phyloP scores from a whole-genome alignment of 495 filamentous ascomycete species.

The Tricharina praecox region DNA sequence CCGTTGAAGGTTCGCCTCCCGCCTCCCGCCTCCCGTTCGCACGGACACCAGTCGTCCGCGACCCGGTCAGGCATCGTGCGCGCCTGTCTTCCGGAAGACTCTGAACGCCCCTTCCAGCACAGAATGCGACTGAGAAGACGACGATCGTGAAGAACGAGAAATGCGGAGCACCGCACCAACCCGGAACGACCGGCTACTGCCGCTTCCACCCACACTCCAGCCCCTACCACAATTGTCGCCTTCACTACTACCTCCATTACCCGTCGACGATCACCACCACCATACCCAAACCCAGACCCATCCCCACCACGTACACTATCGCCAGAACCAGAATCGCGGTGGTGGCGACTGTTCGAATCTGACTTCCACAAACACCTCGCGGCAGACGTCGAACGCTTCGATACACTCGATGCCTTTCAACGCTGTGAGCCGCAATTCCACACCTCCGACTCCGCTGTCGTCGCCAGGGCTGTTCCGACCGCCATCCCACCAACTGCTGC shows the following conservation, averaged over 20 bases:
- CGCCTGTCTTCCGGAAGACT: no score
- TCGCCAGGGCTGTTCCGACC: slow-evolving; percentile 23
- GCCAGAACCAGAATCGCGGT: no score
- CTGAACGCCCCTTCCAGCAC: neutral
- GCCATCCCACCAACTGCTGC: slow-evolving; percentile 14
- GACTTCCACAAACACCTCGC: slow-evolving; percentile 22
- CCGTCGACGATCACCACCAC: neutral
- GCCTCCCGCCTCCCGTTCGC: neutral
- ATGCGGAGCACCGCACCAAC: slow-evolving; percentile 3
- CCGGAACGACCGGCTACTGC: neutral
- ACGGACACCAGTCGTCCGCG: no score
- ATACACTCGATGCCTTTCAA: slow-evolving; percentile 19
- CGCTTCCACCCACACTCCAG: neutral
- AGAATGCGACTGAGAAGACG: slow-evolving; percentile 9
- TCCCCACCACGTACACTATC: no score
- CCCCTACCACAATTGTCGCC: neutral
- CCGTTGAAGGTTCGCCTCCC: neutral
- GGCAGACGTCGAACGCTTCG: slow-evolving; percentile 22
- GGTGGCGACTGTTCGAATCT: no score
- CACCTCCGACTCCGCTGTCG: slow-evolving; percentile 23
- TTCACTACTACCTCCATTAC: slow-evolving; percentile 2
- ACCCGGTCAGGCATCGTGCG: no score
- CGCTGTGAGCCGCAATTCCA: slow-evolving; percentile 17
- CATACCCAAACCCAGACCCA: neutral
- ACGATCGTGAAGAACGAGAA: slow-evolving; percentile 5